phyloP scores from a whole-genome alignment of 2,329 filamentous ascomycete genomes.

The Drechslerella coelobrocha region DNA sequence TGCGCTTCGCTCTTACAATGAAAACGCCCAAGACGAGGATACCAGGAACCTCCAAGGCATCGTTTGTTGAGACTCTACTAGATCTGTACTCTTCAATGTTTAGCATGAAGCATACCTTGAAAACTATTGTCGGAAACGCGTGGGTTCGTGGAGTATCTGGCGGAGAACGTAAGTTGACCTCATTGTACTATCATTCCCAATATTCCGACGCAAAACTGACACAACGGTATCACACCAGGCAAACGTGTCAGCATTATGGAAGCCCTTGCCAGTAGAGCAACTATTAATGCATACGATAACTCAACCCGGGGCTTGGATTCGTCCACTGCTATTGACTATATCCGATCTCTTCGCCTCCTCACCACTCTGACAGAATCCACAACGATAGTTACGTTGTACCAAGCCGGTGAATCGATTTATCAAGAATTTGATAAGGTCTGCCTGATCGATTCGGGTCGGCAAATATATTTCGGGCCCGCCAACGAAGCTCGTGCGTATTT shows the following conservation, averaged over 20 bases:
- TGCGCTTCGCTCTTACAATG: conserved; percentile 70
- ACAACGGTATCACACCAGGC: conserved; percentile 10
- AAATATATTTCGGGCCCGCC: conserved; percentile 71
- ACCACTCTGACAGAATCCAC: conserved; percentile 77
- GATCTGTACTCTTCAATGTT: conserved; percentile 68
- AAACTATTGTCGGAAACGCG: conserved; percentile 77
- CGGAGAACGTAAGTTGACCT: conserved; percentile 71
- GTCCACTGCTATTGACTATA: conserved; percentile 79
- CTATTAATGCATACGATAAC: conserved; percentile 81
- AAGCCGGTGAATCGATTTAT: conserved; percentile 73
- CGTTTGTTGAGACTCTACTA: conserved; percentile 71
- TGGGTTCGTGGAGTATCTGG: conserved; percentile 75
- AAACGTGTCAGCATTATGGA: conserved; percentile 77
- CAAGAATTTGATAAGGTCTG: conserved; percentile 81
- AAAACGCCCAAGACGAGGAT: conserved; percentile 53
- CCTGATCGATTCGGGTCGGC: conserved; percentile 74
- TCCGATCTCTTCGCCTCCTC: conserved; percentile 73
- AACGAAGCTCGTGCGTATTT: conserved; percentile 71
- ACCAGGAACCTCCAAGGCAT: conserved; percentile 52
- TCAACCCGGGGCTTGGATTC: conserved; percentile 80
- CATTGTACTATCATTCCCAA: not conserved
- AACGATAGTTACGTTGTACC: conserved; percentile 74
- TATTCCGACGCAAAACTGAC: not conserved
- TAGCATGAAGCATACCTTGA: conserved; percentile 75
- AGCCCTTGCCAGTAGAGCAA: conserved; percentile 74